A percentile compares a stretch with the other conserved stretches of the same genome.
phyloP scores from a whole-genome alignment of 768 basidiomycete genomes.

The Auricularia sp. region DNA sequence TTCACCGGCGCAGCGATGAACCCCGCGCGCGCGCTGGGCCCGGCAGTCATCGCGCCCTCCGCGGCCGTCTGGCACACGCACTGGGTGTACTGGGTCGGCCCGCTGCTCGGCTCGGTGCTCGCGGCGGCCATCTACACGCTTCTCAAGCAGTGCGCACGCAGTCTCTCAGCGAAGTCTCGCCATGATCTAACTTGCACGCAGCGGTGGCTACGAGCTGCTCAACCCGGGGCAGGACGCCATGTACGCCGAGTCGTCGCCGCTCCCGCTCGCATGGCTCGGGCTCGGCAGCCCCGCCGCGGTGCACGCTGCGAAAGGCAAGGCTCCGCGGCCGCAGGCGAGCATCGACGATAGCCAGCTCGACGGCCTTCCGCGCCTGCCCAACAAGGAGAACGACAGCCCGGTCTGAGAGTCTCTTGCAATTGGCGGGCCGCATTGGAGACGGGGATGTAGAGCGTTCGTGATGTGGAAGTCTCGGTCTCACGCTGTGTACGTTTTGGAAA shows the following conservation, averaged over 20 bases:
- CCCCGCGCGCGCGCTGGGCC: slow-evolving; percentile 59
- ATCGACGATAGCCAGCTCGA: no score
- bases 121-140: slow-evolving; percentile 44
- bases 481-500: no score
- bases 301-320: not conserved
- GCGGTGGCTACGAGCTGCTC: slow-evolving; percentile 43
- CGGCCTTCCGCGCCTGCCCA: no score
- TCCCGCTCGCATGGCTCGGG: not conserved
- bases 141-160: slow-evolving; percentile 30
- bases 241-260: slow-evolving; percentile 15
- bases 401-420: no score
- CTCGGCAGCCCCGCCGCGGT: not conserved
- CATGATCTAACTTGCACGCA: not conserved
- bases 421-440: no score
- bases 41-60: slow-evolving; percentile 45
- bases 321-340: no score
- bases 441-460: no score
- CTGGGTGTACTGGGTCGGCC: slow-evolving; percentile 69
- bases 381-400: no score
- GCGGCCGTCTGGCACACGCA: slow-evolving; percentile 22
- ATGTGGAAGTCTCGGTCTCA: no score
- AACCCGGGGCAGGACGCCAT: slow-evolving; percentile 38
- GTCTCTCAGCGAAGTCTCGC: not conserved
- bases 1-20: slow-evolving; percentile 59
- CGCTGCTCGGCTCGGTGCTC: slow-evolving; percentile 53